Conservation (phyloP, 306 rosid genomes). For the Prunus mongolica region DNA sequence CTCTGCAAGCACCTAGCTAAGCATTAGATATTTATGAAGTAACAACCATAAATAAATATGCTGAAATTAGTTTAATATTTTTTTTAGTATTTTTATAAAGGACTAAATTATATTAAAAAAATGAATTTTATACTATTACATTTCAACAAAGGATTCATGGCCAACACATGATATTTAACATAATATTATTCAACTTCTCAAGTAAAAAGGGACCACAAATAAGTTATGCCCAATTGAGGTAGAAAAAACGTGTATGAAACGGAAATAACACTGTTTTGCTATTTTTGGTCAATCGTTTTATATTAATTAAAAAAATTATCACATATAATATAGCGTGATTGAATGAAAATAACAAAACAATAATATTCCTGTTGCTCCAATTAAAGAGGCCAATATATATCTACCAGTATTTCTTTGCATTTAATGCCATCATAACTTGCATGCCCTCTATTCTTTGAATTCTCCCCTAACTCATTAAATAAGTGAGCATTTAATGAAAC, state of each 20-base stretch:
- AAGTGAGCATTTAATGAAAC: constrained; percentile 7
- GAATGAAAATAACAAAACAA: accelerated
- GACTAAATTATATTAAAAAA: no score
- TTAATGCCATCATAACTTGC: constrained; percentile 20
- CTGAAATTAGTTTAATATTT: no score
- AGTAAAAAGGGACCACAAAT: not conserved
- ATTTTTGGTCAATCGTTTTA: accelerated
- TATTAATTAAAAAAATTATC: accelerated
- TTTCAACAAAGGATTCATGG: not conserved
- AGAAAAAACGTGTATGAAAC: no score
- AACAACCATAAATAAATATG: no score
- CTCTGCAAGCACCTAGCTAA: no score
- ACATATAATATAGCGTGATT: accelerated
- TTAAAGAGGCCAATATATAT: not conserved
- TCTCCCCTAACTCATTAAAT: constrained; percentile 16
- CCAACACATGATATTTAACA: not conserved
- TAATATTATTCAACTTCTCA: not conserved
- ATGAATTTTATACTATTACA: no score
- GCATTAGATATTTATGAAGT: no score
- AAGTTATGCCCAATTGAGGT: not conserved
- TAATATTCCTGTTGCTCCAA: no score
- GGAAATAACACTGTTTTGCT: no score
- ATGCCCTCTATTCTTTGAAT: constrained; percentile 11
- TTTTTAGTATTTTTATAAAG: no score
- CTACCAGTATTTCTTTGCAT: constrained; percentile 12